A percentile compares a stretch with the other conserved stretches of the same genome.
These are phyloP conservation scores for Stenogyne calaminthoides DNA, from an alignment of 305 asterid genomes.

Conservation along the genomic window DNA sequence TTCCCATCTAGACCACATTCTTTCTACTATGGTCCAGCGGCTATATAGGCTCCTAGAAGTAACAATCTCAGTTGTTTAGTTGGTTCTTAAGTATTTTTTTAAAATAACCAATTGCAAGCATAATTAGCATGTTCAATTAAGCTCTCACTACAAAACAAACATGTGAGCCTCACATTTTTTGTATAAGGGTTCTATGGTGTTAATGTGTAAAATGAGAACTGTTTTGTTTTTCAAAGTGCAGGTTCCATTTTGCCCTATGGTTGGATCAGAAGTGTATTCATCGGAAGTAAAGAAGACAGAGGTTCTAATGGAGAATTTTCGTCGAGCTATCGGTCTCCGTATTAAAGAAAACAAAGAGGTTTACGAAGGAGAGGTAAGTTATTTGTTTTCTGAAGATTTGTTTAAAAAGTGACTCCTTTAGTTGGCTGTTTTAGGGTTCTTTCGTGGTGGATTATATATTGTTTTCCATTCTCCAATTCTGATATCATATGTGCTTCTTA, in stretches of 20 bases:
- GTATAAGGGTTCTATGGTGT: neutral
- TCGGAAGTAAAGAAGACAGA: constrained; percentile 98
- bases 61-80: neutral
- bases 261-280: constrained; percentile 97
- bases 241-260: constrained; percentile 99
- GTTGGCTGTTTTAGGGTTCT: neutral
- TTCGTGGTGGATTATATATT: neutral
- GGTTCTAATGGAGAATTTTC: constrained; percentile 91
- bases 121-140: neutral
- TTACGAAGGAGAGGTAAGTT: constrained; percentile 93
- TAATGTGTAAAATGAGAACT: neutral
- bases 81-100: neutral
- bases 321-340: constrained; percentile 96
- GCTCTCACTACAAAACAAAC: neutral
- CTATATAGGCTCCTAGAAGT: neutral
- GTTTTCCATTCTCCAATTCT: constrained; percentile 4
- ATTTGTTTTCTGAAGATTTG: neutral
- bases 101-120: neutral
- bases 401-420: neutral
- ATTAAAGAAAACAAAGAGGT: constrained; percentile 97
- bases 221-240: constrained; percentile 33
- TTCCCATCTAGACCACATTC: neutral
- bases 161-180: neutral
- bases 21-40: neutral
- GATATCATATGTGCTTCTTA: constrained; percentile 17